Evolutionary conservation across 164 flowering plant genomes (phyloP).

Genomic region (Aristolochia fimbriata): DNA sequence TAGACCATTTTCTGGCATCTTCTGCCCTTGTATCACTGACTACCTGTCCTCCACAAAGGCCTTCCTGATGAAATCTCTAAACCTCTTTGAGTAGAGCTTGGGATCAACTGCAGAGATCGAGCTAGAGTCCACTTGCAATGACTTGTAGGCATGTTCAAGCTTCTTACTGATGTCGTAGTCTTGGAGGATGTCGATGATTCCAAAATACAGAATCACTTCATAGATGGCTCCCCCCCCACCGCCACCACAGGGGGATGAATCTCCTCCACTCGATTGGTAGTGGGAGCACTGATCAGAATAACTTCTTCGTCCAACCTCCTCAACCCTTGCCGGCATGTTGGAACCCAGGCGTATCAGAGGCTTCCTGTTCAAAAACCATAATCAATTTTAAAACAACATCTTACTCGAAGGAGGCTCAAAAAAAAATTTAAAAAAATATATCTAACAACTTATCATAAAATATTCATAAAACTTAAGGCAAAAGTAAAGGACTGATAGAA

Average conservation of each 20-base stretch:
- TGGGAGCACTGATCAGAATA: slow-evolving; percentile 14
- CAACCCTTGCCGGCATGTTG: slow-evolving; percentile 36
- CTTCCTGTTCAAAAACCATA: slow-evolving; percentile 14
- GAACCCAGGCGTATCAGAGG: slow-evolving; percentile 24
- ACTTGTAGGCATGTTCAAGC: slow-evolving; percentile 85
- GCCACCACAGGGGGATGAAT: slow-evolving; percentile 11
- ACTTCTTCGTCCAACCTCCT: slow-evolving; percentile 17
- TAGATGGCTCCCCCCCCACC: slow-evolving; percentile 19
- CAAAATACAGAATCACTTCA: slow-evolving; percentile 19
- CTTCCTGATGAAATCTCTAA: slow-evolving; percentile 64
- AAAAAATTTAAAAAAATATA: too few species aligned
- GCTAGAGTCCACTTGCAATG: slow-evolving; percentile 66
- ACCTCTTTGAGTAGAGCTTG: slow-evolving; percentile 74
- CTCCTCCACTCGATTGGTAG: slow-evolving; percentile 7
- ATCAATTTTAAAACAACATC: neutral
- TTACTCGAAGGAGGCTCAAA: neutral
- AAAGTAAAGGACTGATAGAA: too few species aligned
- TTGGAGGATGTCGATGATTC: slow-evolving; percentile 41
- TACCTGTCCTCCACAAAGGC: slow-evolving; percentile 60
- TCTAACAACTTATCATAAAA: too few species aligned
- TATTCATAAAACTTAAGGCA: too few species aligned
- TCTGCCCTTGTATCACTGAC: neutral
- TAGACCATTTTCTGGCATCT: neutral
- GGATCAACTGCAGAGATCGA: slow-evolving; percentile 91
- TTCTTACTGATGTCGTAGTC: slow-evolving; percentile 31